Evolutionary conservation across 1,284 basidiomycete species (phyloP), one percentile per base, ranked within the genome.

Genomic region (Wallemia ichthyophaga): DNA sequence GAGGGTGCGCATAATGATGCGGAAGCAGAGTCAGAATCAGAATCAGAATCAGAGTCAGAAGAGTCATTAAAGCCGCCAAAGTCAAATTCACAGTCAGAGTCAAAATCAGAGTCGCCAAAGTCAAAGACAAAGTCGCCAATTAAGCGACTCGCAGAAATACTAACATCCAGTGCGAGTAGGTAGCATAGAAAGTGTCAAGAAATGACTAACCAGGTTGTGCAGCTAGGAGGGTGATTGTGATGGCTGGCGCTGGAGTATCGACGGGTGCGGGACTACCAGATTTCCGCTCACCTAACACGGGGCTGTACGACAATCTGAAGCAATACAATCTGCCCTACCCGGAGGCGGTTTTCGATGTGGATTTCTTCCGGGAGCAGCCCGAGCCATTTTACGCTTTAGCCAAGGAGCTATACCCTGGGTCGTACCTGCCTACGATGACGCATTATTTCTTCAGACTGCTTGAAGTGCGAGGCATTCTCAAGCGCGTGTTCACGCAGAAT

Each of bases 271-370:
- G 37, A 17, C 37, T 69, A 59, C 70, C 70, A 1, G 70, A 72
- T 62, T 71, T 72, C 57, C 67, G 71, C 25, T 71, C 71, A 0
- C 74, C 74, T 1, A 70, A 69, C 0, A 76, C 75, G 0, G 75
- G 75, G 0, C 66, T 77, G 19, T 77, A 76, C 64, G 70, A 70
- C 57, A 76, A 75, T 60, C 68, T 77, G 2, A 67, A 71, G 37
- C 68, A 70, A 26, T 72, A 76, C 62, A 68, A 76, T 28, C 67
- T 77, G 19, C 74, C 75, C 0, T 73, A 73, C 58, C 74, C 75
- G 0, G 75, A 77, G 65, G 75, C 75, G 0, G 74, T 77, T 21
- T 77, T 77, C 61, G 74, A 75, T 59, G 67, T 77, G 27, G 66
- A 66, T 26, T 72, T 66, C 61, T 75, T 70, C 65, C 65, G 63